Conservation (phyloP, 805 yeast species). For the Blastobotrys attinorum region DNA sequence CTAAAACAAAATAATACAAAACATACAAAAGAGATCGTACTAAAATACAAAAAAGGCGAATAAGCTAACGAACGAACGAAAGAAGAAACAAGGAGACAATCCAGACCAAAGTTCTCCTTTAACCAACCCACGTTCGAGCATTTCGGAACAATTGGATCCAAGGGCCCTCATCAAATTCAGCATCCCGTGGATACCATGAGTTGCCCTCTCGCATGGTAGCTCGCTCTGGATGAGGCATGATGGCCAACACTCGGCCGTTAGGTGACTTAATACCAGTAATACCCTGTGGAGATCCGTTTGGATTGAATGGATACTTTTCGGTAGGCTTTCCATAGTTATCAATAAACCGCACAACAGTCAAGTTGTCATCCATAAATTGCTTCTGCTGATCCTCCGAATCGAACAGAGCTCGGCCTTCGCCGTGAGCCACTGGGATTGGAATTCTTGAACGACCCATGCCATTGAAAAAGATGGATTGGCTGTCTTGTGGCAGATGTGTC, state of each 20-base stretch:
- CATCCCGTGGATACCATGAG: slow-evolving; percentile 77
- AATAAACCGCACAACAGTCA: slow-evolving; percentile 68
- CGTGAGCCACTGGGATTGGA: slow-evolving; percentile 98
- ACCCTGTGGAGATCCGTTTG: slow-evolving; percentile 92
- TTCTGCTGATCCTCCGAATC: slow-evolving; percentile 37
- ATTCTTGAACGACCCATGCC: slow-evolving; percentile 90
- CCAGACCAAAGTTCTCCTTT: too few relatives aligned
- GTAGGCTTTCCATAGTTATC: slow-evolving; percentile 87
- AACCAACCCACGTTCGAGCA: slow-evolving; percentile 83
- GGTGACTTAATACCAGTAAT: slow-evolving; percentile 86
- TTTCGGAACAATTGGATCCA: slow-evolving; percentile 91
- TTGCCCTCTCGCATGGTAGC: slow-evolving; percentile 80
- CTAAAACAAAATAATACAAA: too few relatives aligned
- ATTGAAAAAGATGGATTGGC: slow-evolving; percentile 59
- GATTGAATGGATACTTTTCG: slow-evolving; percentile 83
- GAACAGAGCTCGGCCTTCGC: slow-evolving; percentile 91
- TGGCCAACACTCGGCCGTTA: slow-evolving; percentile 90
- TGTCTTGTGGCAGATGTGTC: slow-evolving; percentile 28
- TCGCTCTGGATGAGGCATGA: slow-evolving; percentile 99
- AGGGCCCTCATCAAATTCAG: slow-evolving; percentile 80
- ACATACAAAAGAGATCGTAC: too few relatives aligned
- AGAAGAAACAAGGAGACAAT: too few relatives aligned
- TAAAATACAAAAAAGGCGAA: too few relatives aligned
- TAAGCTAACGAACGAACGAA: too few relatives aligned
- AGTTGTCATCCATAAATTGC: slow-evolving; percentile 39